These are phyloP conservation scores for Solanum boliviense DNA, from an alignment of 257 asterid genomes.

Conservation along the genomic window DNA sequence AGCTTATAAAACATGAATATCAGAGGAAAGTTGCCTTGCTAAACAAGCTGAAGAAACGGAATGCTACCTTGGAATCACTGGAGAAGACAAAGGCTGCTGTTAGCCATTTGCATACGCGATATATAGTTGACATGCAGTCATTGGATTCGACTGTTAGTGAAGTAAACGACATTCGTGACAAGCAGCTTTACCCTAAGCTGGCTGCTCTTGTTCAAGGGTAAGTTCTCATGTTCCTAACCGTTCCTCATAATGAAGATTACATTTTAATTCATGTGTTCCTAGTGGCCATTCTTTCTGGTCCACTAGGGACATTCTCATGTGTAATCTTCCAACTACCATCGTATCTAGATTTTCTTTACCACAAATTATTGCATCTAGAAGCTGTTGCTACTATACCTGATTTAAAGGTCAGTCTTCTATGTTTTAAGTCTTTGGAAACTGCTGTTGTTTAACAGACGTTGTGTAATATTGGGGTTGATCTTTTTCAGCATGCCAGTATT, in stretches of 20 bases:
- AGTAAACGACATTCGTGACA: constrained; percentile 88
- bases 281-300: not conserved
- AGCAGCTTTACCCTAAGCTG: constrained; percentile 83
- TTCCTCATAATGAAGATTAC: not conserved
- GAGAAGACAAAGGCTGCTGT: constrained; percentile 97
- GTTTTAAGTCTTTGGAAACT: not conserved
- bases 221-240: constrained; percentile 3
- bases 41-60: constrained; percentile 70
- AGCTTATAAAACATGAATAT: constrained; percentile 81
- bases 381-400: not conserved
- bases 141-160: constrained; percentile 85
- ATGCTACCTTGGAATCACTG: constrained; percentile 65
- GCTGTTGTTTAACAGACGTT: not conserved
- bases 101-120: constrained; percentile 89
- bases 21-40: constrained; percentile 65
- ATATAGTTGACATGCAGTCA: constrained; percentile 95
- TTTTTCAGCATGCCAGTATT: not conserved
- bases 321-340: not conserved
- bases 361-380: not conserved
- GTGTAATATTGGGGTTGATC: not conserved
- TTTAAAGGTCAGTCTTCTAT: not conserved
- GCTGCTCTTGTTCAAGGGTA: constrained; percentile 78
- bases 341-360: not conserved
- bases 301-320: not conserved
- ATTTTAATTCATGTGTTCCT: not conserved